A percentile compares a stretch with the other conserved stretches of the same genome.
Conservation (phyloP, 768 basidiomycete species). For the Neoboletus subvelutipes region DNA sequence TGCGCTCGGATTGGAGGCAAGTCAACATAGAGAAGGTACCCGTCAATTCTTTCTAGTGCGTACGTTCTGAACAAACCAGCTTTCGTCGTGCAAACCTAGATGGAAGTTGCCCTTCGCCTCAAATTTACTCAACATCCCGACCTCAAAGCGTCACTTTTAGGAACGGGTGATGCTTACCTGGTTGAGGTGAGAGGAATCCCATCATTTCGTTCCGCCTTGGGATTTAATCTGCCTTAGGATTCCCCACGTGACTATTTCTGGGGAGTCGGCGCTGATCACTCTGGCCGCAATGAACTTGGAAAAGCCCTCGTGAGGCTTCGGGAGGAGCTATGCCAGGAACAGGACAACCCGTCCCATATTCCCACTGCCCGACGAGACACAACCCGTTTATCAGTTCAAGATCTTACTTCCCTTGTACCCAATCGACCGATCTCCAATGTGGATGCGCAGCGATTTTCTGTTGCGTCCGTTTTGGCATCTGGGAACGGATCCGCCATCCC, state of each 20-base stretch:
- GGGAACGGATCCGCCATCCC: neutral
- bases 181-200: slow-evolving; percentile 52
- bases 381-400: slow-evolving; percentile 33
- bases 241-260: slow-evolving; percentile 79
- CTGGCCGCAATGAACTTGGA: slow-evolving; percentile 73
- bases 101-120: slow-evolving; percentile 62
- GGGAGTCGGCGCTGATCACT: slow-evolving; percentile 67
- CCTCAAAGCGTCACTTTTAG: slow-evolving; percentile 57
- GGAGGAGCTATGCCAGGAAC: slow-evolving; percentile 45
- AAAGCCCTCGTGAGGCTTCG: slow-evolving; percentile 66
- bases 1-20: slow-evolving; percentile 65
- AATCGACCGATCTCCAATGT: slow-evolving; percentile 2
- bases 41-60: neutral
- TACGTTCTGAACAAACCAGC: neutral
- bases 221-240: slow-evolving; percentile 40
- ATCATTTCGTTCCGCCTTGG: neutral
- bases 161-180: slow-evolving; percentile 64
- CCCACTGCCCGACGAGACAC: slow-evolving; percentile 28
- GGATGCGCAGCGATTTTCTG: slow-evolving; percentile 7
- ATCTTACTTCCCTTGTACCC: slow-evolving; percentile 27
- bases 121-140: slow-evolving; percentile 73
- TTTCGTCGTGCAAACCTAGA: slow-evolving; percentile 38
- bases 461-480: neutral
- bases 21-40: slow-evolving; percentile 65
- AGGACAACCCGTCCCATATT: slow-evolving; percentile 24